These are phyloP conservation scores for Candida sonorensis DNA, from an alignment of 805 yeast species.

Conservation along the genomic window DNA sequence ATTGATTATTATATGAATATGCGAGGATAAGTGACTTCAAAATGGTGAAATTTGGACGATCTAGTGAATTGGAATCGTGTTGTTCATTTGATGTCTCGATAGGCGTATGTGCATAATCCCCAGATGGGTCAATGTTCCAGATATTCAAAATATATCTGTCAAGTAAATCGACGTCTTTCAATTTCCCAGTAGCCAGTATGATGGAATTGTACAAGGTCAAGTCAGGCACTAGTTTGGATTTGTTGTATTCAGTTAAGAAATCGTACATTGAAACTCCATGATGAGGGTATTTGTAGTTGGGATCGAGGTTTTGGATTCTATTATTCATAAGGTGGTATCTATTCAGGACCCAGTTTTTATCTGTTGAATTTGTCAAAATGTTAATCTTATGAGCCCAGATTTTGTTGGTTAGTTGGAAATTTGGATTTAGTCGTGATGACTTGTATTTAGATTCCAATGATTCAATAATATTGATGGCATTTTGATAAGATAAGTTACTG, in stretches of 20 bases:
- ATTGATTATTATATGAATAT: conserved; percentile 23
- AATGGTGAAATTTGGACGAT: conserved; percentile 20
- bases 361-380: conserved; percentile 18
- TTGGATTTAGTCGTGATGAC: not conserved
- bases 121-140: conserved; percentile 22
- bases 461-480: conserved; percentile 16
- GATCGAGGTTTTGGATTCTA: conserved; percentile 6
- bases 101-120: conserved; percentile 1
- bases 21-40: conserved; percentile 24
- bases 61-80: conserved; percentile 3
- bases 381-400: conserved; percentile 21
- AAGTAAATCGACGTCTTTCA: conserved; percentile 19
- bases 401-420: conserved; percentile 13
- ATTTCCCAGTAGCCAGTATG: conserved; percentile 23
- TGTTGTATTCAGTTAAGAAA: conserved; percentile 13
- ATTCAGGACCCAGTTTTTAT: conserved; percentile 19
- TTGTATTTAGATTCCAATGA: conserved; percentile 12
- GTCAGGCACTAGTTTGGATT: conserved; percentile 15
- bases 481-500: conserved; percentile 8
- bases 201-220: conserved; percentile 17
- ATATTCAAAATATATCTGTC: conserved; percentile 17
- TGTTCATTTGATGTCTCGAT: not conserved
- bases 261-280: conserved; percentile 9
- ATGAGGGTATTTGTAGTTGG: conserved; percentile 8
- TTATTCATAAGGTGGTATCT: conserved; percentile 14